Evolutionary conservation across 352 stramenopile species (phyloP), one percentile per base, ranked within the genome.

Genomic region (Pythium aphanidermatum): DNA sequence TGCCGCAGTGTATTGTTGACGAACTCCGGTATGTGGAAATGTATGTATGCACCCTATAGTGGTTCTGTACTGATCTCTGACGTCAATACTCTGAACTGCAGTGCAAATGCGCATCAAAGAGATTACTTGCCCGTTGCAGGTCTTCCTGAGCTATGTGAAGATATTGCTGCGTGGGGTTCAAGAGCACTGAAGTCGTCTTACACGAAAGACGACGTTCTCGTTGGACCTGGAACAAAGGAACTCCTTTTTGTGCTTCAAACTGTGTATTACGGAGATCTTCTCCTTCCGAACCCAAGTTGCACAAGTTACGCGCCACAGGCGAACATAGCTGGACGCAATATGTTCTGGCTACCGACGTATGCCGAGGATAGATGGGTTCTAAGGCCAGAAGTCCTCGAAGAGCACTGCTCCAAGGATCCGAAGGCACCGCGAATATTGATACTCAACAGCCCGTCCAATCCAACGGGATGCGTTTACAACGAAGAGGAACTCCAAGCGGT

Each of bases 191-290:
- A 82, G 27, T 46, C 90, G 6, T 50, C 71, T 0, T 92, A 84
- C 63, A 76, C 72, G 4, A 60, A 64, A 17, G 78, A 95, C 32
- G 79, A 92, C 49, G 77, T 95, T 16, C 67, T 95, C 21, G 73
- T 95, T 3, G 83, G 83, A 5, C 83, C 83, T n/a, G 83, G 83
- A n/a, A 92, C 80, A 0, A 95, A 95, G 45, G 83, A 95, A 50
- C 60, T 95, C 10, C 55, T 95, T 4, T 95, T 92, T 37, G 78
- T 95, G n/a, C 61, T 95, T 17, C 83, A 95, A 55, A 92, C 77
- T 0, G 80, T 92, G 25, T 92, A 92, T 39, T 92, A 95, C 55
- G 83, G 80, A 30, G 83, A 95, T 32, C 32, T 95, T 11, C 36
- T 95, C 42, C 64, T 95, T 24, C 83, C 80, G 7, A 92, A 89